Evolutionary conservation across 1,284 basidiomycete genomes (phyloP), one percentile per base, ranked within the genome.

Genomic region (Phlebopus sp.): DNA sequence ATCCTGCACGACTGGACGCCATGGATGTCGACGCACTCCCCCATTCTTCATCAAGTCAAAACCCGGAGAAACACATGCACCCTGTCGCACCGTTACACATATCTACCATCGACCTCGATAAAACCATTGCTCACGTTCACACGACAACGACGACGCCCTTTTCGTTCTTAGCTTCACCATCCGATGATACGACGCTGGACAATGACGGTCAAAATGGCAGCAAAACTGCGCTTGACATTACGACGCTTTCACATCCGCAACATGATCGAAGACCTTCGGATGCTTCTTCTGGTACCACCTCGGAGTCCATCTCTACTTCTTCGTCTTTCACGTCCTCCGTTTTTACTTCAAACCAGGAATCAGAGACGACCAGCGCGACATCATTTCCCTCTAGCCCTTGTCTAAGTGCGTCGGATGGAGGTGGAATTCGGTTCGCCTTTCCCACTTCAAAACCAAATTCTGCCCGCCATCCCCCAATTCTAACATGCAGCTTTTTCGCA

Each of bases 401-500:
- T 19, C 8, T 21, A 7, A 10, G 25, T 15, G 14, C 43, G 40
- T 15, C 23, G 10, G 18, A 36, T 13, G 19, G 25, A 36, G 14
- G 49, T 7, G 11, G 19, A 35, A n/a, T 14, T 21, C 19, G 21
- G 37, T 39, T 40, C 10, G 30, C 45, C 3, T 23, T 39, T 6
- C 51, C 37, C 15, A 43, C 21, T 39, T 53, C 15, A 50, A 58
- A 46, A 59, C 53, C 37, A 49, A 56, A 48, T 44, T n/a, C 54
- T 11, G 10, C 9, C n/a, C n/a, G n/a, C n/a, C n/a, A n/a, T n/a
- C n/a, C n/a, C 1, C 63, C 73, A 4, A 49, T 78, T 27, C 64
- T 81, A 44, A 79, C 78, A 2, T 78, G 75, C 19, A 73, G 77
- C 0, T 79, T 82, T 55, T 55, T 71, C 37, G 69, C 77, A 3